phyloP scores from a whole-genome alignment of 345 rosid species.

The Citrus unshiu region DNA sequence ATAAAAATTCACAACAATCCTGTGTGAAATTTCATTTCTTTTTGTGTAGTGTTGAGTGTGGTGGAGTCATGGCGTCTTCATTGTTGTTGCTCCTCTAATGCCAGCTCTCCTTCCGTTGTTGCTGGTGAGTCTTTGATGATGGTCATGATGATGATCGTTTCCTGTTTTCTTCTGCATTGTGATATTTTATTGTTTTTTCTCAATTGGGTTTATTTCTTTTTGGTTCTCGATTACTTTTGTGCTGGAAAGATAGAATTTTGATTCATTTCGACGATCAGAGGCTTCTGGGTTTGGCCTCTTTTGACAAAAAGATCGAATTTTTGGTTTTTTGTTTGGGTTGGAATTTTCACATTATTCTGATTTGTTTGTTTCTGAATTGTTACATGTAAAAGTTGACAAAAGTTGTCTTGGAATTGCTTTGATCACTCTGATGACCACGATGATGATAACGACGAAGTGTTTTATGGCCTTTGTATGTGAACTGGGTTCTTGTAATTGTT shows the following conservation, averaged over 20 bases:
- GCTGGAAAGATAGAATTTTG: conserved; percentile 19
- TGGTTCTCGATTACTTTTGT: conserved; percentile 13
- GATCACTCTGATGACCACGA: conserved; percentile 17
- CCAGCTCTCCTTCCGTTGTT: conserved; percentile 23
- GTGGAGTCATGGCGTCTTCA: background rate
- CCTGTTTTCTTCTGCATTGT: conserved; percentile 11
- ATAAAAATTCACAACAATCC: background rate
- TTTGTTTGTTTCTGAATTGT: conserved; percentile 1
- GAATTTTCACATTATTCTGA: conserved; percentile 10
- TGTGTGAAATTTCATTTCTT: background rate
- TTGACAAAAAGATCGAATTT: conserved; percentile 7
- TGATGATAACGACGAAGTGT: conserved; percentile 4
- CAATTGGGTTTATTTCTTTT: conserved; percentile 19
- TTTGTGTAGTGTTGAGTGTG: background rate
- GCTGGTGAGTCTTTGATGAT: conserved; percentile 19
- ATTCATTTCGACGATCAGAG: conserved; percentile 17
- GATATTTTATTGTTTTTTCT: conserved; percentile 13
- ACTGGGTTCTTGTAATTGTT: conserved; percentile 5
- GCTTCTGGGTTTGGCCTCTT: conserved; percentile 19
- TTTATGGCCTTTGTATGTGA: conserved; percentile 1
- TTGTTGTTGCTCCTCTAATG: conserved; percentile 19
- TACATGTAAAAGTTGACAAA: conserved; percentile 18
- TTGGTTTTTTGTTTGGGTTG: background rate
- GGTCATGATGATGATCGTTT: background rate
- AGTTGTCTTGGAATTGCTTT: conserved; percentile 9